Base-by-base conservation (phyloP, 192 early-diverging fungal genomes). In the Cetraspora pellucida region DNA sequence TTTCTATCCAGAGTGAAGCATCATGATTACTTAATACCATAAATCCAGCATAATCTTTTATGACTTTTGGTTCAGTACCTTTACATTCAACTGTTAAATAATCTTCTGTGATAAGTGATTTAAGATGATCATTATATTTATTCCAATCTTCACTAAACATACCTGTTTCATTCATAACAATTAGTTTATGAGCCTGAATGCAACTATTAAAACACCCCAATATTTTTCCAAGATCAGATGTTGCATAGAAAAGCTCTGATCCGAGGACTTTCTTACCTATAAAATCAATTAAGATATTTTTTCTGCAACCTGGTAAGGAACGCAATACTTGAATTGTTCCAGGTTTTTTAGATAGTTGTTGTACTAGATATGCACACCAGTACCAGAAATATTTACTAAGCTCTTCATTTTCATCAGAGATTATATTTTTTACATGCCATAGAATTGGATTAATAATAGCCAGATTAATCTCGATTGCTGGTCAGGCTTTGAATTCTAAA, bases 261-360 rank as follows among this genome's bases (percentile, higher is more conserved):
- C 67, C 67, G 0, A 69, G 27, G 4, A 69, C 43, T 46, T 69
- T 2, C 6, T 69, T 69, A 25, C 67, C 46, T 19, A 69, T 17
- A 28, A 69, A 69, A 69, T 69, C 16, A n/a, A 69, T 69, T 49
- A 69, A 69, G 17, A 69, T 69, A 69, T 69, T 69, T 69, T 69
- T 69, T 23, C 67, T 16, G 19, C 21, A 49, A 0, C 21, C 67
- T 46, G 8, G 46, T 46, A 69, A 69, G 27, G 67, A 50, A 47
- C 27, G 21, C 25, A 69, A 69, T 5, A 69, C 67, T 69, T 0
- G 45, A 47, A 69, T 69, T 0, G 27, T 46, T 30, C 25, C 63
- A 65, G 63, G 63, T 1, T 30, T 65, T 43, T 46, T 69, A 49
- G 67, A 23, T 49, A 3, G 44, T 69, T 69, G 17, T 46, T 11